Evolutionary conservation across 495 filamentous ascomycete species (phyloP), one percentile per base, ranked within the genome.

Genomic region (Penicillium goetzii): DNA sequence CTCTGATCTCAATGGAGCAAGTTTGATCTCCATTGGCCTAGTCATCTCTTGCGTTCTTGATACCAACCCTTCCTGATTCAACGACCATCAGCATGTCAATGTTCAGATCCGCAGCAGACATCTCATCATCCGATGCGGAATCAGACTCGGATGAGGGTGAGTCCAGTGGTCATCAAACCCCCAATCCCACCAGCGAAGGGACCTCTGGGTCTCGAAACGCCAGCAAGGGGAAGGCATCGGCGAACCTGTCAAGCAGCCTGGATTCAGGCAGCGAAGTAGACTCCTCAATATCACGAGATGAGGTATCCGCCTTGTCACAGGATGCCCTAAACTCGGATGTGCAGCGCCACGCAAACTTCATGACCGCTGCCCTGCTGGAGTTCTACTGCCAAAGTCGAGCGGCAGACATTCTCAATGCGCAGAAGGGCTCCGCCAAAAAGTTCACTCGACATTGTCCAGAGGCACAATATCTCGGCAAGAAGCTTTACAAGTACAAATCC

Each of bases 361-460:
- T 83, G 78, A 81, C 79, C 7, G 68, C 79, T 28, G 74, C 80
- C 2, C 59, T 83, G 7, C 64, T 83, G 9, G 79, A 81, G 34
- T 83, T 81, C 53, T 80, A 75, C 53, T 83, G 78, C 34, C 64
- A 77, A n/a, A 77, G 65, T 55, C 76, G 76, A 49, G 80, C 80
- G 21, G 77, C 75, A 33, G 80, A 83, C 55, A 72, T 80, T 47
- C 74, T 83, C 38, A 83, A 83, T 68, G 67, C 72, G 8, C 75
- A 78, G 30, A 59, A 67, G 11, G 73, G 72, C 47, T 75, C 77
- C 7, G 63, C 62, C 21, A 63, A 62, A 54, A 62, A 53, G 26
- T 81, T 72, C 68, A 78, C 77, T 4, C 75, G 77, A 3, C 74
- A 81, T n/a, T 80, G 73, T 10, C 78, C 79, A 10, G 80, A 83